These are phyloP conservation scores for Agarophyton chilense DNA, from an alignment of 23 red algal species.

Conservation along the genomic window DNA sequence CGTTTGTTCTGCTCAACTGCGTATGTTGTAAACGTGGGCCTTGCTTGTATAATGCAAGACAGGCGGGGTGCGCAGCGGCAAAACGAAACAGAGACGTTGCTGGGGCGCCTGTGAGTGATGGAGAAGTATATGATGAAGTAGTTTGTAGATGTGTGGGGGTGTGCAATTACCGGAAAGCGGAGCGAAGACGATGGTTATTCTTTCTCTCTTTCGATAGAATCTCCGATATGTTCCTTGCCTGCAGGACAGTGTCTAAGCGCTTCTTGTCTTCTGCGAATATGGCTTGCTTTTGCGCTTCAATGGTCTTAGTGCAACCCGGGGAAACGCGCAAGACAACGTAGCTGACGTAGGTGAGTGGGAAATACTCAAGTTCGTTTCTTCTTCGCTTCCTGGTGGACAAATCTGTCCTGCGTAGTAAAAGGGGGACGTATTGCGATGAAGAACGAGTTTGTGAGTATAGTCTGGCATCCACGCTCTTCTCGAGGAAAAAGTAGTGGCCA, in stretches of 20 bases:
- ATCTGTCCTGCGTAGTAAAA: slow-evolving; percentile 27
- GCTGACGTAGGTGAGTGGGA: slow-evolving; percentile 51
- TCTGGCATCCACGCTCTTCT: slow-evolving; percentile 38
- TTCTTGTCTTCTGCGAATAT: not conserved
- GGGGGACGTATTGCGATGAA: slow-evolving; percentile 42
- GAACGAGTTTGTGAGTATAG: slow-evolving; percentile 31
- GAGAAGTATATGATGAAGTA: no score
- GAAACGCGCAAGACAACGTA: slow-evolving; percentile 48
- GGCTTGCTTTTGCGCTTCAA: not conserved
- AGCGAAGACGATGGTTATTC: not conserved
- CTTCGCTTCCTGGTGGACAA: not conserved
- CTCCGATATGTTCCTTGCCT: not conserved
- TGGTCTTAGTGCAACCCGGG: not conserved
- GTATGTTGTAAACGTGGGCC: no score
- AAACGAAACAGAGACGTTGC: no score
- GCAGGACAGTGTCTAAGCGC: slow-evolving; percentile 2
- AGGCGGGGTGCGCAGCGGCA: no score
- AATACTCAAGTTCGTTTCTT: slow-evolving; percentile 27
- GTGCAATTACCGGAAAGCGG: no score
- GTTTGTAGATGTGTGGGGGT: no score
- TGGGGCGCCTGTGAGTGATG: no score
- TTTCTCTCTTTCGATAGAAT: not conserved
- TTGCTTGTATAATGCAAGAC: no score
- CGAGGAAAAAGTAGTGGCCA: slow-evolving; percentile 62
- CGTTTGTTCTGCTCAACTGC: no score